A percentile compares a stretch with the other conserved stretches of the same genome.
These are phyloP conservation scores for Phialophora tarda DNA, from an alignment of 2,329 filamentous ascomycete genomes.

Conservation along the genomic window DNA sequence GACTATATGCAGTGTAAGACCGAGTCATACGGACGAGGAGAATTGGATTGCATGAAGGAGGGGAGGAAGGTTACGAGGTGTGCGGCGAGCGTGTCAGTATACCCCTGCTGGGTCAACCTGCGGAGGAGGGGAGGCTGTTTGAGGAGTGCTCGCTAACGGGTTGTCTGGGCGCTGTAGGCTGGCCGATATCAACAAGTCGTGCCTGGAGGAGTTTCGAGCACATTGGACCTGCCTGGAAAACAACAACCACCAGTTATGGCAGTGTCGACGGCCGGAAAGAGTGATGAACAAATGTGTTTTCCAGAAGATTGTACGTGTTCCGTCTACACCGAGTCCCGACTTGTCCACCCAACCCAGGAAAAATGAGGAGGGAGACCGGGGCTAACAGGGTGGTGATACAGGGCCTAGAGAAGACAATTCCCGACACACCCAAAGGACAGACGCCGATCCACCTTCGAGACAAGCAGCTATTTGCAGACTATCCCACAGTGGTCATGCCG, in stretches of 20 bases:
- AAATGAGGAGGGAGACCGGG: background rate
- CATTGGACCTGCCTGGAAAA: constrained; percentile 97
- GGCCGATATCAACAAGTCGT: constrained; percentile 94
- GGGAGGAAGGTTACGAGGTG: constrained; percentile 95
- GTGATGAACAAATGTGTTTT: constrained; percentile 94
- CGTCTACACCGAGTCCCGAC: background rate
- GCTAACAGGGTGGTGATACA: constrained; percentile 45
- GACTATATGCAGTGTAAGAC: constrained; percentile 99
- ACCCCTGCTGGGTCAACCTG: background rate
- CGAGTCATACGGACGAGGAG: constrained; percentile 86
- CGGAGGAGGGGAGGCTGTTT: background rate
- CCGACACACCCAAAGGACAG: constrained; percentile 71
- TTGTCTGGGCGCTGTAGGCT: constrained; percentile 63
- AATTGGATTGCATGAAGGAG: constrained; percentile 94
- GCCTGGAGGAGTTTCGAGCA: constrained; percentile 84
- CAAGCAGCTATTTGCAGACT: constrained; percentile 52
- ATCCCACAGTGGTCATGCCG: constrained; percentile 29
- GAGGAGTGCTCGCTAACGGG: background rate
- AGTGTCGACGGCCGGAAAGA: constrained; percentile 87
- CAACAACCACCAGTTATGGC: constrained; percentile 97
- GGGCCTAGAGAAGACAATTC: constrained; percentile 82
- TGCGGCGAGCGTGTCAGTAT: constrained; percentile 88
- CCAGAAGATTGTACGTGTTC: constrained; percentile 79
- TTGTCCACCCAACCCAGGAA: background rate
- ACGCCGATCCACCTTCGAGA: constrained; percentile 75